A percentile compares a stretch with the other conserved stretches of the same genome.
Evolutionary conservation across 768 basidiomycete species (phyloP).

Genomic region (Tubosaeta sp.): DNA sequence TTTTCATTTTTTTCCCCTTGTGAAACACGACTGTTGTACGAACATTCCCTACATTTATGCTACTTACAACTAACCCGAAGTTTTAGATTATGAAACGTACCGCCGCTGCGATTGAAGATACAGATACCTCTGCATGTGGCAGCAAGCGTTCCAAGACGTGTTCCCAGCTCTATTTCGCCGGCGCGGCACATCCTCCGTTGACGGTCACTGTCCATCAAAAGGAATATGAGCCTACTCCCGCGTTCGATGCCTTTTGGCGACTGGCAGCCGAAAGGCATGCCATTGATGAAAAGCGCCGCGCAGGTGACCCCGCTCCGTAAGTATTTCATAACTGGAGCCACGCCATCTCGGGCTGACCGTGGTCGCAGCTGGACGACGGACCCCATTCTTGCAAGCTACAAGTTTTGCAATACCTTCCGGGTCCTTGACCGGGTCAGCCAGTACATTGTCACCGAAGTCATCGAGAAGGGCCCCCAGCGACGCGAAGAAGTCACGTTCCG

Average conservation of each 20-base stretch:
- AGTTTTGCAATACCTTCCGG: slow-evolving; percentile 74
- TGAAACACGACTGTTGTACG: slow-evolving; percentile 2
- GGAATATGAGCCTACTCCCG: slow-evolving; percentile 42
- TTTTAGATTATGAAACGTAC: slow-evolving; percentile 21
- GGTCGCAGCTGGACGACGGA: slow-evolving; percentile 63
- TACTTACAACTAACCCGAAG: neutral
- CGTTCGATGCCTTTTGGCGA: slow-evolving; percentile 59
- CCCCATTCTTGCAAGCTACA: slow-evolving; percentile 46
- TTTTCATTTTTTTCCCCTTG: slow-evolving; percentile 2
- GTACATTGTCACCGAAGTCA: slow-evolving; percentile 63
- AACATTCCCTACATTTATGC: neutral
- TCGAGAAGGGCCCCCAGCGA: slow-evolving; percentile 60
- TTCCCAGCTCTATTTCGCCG: slow-evolving; percentile 16
- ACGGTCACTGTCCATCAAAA: slow-evolving; percentile 34
- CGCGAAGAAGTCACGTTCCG: slow-evolving; percentile 67
- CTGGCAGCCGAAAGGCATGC: slow-evolving; percentile 55
- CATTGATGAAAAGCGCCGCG: slow-evolving; percentile 51
- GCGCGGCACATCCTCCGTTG: slow-evolving; percentile 19
- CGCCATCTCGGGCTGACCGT: slow-evolving; percentile 11
- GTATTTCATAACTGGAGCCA: slow-evolving; percentile 18
- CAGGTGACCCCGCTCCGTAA: slow-evolving; percentile 49
- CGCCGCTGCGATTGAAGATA: slow-evolving; percentile 7
- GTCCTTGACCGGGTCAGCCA: slow-evolving; percentile 69
- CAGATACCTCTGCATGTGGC: slow-evolving; percentile 3
- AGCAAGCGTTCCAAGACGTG: slow-evolving; percentile 23